Percentiles rank a stretch among this genome's conserved stretches.
Conservation (phyloP, 805 yeast genomes). For the Debaryomyces tyrocola region DNA sequence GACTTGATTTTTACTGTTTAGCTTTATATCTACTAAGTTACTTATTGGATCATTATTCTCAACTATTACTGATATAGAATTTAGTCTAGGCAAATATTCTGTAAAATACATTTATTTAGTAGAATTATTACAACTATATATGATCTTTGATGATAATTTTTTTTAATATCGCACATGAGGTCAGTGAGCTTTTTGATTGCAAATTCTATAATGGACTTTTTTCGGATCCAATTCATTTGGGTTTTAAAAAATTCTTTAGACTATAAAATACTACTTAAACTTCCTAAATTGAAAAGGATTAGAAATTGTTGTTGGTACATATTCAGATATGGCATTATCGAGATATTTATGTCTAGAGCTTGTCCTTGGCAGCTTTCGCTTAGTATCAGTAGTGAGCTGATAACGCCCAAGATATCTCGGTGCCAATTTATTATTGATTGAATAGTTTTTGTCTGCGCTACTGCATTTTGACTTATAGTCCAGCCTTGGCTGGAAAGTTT, state of each 20-base stretch:
- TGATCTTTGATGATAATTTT: background rate
- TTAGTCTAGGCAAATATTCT: constrained; percentile 25
- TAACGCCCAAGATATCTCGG: too few species aligned
- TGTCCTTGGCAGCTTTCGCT: too few species aligned
- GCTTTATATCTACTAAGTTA: constrained; percentile 8
- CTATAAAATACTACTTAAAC: background rate
- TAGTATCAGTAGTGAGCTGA: too few species aligned
- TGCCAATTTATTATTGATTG: too few species aligned
- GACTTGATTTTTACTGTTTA: constrained; percentile 1
- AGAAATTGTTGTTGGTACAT: background rate
- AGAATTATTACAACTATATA: background rate
- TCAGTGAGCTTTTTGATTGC: background rate
- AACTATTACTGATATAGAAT: constrained; percentile 12
- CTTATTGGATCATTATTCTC: constrained; percentile 9
- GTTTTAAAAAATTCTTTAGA: background rate
- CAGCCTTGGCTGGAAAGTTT: too few species aligned
- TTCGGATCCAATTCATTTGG: too few species aligned
- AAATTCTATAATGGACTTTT: background rate
- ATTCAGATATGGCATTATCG: too few species aligned
- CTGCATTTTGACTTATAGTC: too few species aligned
- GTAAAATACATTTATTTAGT: constrained; percentile 16
- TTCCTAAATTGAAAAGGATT: background rate
- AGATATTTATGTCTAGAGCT: too few species aligned
- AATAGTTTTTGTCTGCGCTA: too few species aligned
- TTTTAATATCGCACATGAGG: background rate